Evolutionary conservation across 2,329 filamentous ascomycete species (phyloP).

Genomic region (Capronia coronata): DNA sequence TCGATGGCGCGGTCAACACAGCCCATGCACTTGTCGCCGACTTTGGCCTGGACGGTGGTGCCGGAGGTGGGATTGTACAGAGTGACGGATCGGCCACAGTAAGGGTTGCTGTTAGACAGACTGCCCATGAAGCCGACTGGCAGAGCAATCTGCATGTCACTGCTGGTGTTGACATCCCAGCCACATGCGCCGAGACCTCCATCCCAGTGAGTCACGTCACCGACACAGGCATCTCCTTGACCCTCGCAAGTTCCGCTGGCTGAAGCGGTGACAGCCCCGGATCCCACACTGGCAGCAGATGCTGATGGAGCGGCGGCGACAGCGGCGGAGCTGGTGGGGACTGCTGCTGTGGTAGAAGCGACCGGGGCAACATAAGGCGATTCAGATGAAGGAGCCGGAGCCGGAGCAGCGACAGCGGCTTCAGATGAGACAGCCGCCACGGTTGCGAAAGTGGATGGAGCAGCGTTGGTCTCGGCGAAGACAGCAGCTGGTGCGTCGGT

Average conservation of each 20-base stretch:
- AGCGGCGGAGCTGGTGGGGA: background rate
- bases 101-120: constrained; percentile 59
- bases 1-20: constrained; percentile 43
- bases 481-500: background rate
- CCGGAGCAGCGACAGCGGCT: constrained; percentile 1
- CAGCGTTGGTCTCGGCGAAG: constrained; percentile 3
- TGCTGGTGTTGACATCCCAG: constrained; percentile 50
- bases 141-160: constrained; percentile 62
- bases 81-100: constrained; percentile 63
- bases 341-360: background rate
- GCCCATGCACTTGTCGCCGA: constrained; percentile 71
- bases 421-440: constrained; percentile 4
- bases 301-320: background rate
- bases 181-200: constrained; percentile 64
- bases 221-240: constrained; percentile 41
- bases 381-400: constrained; percentile 4
- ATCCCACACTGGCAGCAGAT: constrained; percentile 2
- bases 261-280: constrained; percentile 9
- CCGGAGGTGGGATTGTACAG: constrained; percentile 50
- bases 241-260: constrained; percentile 30
- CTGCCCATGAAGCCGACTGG: constrained; percentile 57
- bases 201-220: constrained; percentile 69
- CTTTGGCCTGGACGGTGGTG: constrained; percentile 51
- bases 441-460: constrained; percentile 15
- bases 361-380: too few relatives aligned